A percentile compares a stretch with the other conserved stretches of the same genome.
These are phyloP conservation scores for Trichothecium roseum DNA, from an alignment of 2,329 filamentous ascomycete genomes.

Conservation along the genomic window DNA sequence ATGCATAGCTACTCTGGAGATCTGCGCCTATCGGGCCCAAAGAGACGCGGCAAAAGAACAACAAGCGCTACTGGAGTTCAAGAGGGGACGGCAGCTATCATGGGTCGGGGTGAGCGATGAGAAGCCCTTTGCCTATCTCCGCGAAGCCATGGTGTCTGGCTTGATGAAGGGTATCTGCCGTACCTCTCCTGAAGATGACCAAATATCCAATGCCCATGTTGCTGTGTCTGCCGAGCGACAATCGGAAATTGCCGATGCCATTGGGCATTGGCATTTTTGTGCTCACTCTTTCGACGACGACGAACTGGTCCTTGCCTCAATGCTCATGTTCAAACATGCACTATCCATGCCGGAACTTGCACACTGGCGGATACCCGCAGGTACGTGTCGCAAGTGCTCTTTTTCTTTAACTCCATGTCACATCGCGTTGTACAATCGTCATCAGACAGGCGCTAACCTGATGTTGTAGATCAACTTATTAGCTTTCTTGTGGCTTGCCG, in stretches of 20 bases:
- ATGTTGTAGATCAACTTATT: constrained; percentile 62
- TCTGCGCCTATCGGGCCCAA: constrained; percentile 75
- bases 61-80: constrained; percentile 59
- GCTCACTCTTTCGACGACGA: constrained; percentile 86
- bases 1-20: constrained; percentile 63
- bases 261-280: constrained; percentile 79
- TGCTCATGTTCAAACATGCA: constrained; percentile 83
- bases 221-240: constrained; percentile 57
- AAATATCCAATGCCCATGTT: constrained; percentile 55
- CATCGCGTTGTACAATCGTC: not conserved
- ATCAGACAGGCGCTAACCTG: constrained; percentile 7
- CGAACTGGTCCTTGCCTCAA: constrained; percentile 76
- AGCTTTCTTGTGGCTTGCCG: constrained; percentile 82
- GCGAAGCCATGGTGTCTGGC: constrained; percentile 87
- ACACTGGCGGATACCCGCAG: constrained; percentile 67
- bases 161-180: constrained; percentile 86
- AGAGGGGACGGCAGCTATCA: constrained; percentile 71
- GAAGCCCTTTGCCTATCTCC: constrained; percentile 78
- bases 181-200: constrained; percentile 50
- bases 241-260: constrained; percentile 52
- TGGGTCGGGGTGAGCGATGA: constrained; percentile 84
- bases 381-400: constrained; percentile 33
- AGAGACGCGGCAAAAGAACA: constrained; percentile 67
- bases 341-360: constrained; percentile 72
- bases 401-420: not conserved